These are phyloP conservation scores for Cercophora newfieldiana DNA, from an alignment of 495 filamentous ascomycete species.

Conservation along the genomic window DNA sequence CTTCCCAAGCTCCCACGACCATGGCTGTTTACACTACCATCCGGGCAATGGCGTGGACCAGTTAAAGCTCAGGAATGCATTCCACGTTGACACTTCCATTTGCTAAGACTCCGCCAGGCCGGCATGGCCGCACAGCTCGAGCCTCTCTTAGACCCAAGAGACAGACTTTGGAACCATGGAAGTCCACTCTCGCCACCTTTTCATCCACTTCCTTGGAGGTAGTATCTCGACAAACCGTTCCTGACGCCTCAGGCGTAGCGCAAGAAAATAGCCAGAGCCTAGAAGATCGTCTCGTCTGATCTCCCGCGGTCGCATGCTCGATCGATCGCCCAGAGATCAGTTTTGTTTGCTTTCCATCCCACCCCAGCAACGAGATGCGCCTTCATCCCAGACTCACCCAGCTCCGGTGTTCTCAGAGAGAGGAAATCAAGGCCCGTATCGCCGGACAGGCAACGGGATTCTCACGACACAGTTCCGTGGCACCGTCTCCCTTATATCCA, in stretches of 20 bases:
- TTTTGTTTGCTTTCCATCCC: not conserved
- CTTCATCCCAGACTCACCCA: not conserved
- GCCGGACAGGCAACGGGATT: not conserved
- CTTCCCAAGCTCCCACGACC: conserved; percentile 7
- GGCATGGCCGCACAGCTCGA: not conserved
- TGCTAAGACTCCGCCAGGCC: not conserved
- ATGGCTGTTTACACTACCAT: not conserved
- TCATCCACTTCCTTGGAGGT: too few relatives aligned
- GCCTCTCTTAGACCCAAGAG: not conserved
- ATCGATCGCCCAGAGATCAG: conserved; percentile 4
- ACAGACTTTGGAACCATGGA: not conserved
- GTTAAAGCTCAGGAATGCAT: not conserved
- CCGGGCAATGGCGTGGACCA: not conserved
- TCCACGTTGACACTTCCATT: not conserved
- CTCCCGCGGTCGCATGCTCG: conserved; percentile 9
- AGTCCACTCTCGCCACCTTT: too few relatives aligned
- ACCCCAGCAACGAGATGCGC: not conserved
- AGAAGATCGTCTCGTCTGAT: conserved; percentile 13
- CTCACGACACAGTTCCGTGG: not conserved
- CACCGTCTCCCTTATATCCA: not conserved
- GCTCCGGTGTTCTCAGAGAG: not conserved
- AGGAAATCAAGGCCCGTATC: not conserved
- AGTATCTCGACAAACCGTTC: not conserved
- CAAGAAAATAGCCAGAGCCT: not conserved
- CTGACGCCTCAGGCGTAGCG: not conserved